Percentiles rank a stretch among this genome's conserved stretches.
These are phyloP conservation scores for Populus tremula DNA, from an alignment of 345 rosid genomes.

Conservation along the genomic window DNA sequence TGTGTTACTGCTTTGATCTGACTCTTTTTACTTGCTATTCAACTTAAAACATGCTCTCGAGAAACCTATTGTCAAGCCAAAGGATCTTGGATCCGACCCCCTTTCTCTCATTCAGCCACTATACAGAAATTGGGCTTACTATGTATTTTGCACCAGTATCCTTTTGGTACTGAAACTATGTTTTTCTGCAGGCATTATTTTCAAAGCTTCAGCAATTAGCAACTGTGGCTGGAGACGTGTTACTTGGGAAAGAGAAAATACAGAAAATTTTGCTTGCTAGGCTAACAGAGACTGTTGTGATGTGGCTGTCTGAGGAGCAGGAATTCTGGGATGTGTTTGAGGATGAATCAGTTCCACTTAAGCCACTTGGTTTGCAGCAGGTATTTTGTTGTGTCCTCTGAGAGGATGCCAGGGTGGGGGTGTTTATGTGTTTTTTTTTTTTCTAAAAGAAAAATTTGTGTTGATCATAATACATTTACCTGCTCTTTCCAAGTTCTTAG, in stretches of 20 bases:
- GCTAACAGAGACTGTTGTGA: slow-evolving; percentile 89
- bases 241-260: slow-evolving; percentile 82
- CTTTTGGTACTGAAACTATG: background rate
- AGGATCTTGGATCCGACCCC: background rate
- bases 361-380: slow-evolving; percentile 82
- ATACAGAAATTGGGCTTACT: background rate
- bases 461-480: background rate
- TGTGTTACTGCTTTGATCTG: background rate
- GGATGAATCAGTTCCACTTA: slow-evolving; percentile 70
- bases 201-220: slow-evolving; percentile 94
- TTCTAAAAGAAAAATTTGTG: background rate
- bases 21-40: background rate
- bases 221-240: slow-evolving; percentile 88
- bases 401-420: background rate
- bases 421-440: background rate
- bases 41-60: background rate
- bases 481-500: background rate
- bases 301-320: slow-evolving; percentile 91
- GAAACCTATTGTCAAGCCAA: background rate
- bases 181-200: slow-evolving; percentile 74
- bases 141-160: background rate
- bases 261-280: slow-evolving; percentile 91
- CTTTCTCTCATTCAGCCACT: slow-evolving; percentile 1
- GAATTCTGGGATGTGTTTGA: slow-evolving; percentile 94
- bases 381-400: slow-evolving; percentile 32